Base-by-base conservation (phyloP, 495 filamentous ascomycete species). In the Neurospora tetraspora region DNA sequence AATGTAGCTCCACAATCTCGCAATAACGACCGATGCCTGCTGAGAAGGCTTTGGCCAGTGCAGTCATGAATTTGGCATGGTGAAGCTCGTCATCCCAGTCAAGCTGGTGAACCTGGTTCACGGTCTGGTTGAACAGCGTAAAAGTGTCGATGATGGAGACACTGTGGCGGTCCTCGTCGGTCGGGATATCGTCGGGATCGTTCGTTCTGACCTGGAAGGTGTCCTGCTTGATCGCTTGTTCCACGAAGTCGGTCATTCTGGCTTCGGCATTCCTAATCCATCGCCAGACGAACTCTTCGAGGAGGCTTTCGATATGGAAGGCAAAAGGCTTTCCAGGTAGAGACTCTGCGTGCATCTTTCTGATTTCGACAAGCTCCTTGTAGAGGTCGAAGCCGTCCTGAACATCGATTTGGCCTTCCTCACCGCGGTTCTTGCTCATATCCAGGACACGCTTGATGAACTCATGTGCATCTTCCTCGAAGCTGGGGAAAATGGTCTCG, bases 371-470 rank as follows among this genome's bases (percentile, higher is more conserved):
- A 43, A 99, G 85, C 75, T 97, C 91, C 77, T 88, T 91, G 81
- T 99, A 99, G 3, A 99, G 83, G 74, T 94, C 92, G 79, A 99
- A 98, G 0, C 94, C 96, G 77, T 99, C 96, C 76, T 96, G 87
- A 31, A 98, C 87, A 39, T 88, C 88, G 40, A 98, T 88, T 18
- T 61, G 11, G 14, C 53, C 53, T 76, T 97, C 94, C 71, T 90
- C 86, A n/a, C 86, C 89, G 69, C 82, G 86, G 14, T 86, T 86
- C 74, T 91, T 88, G 34, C 89, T 88, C 18, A 88, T 85, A 71
- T 93, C 86, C 69, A 97, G 83, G 70, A 97, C 94, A 71, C 92
- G 88, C 68, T 87, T 86, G 68, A 98, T 88, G 78, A 98, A 88
- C 76, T 94, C 92, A 70, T 91, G 85, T 42, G 92, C 91, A 82